These are phyloP conservation scores for Candida anglica DNA, from an alignment of 805 yeast species.

Conservation along the genomic window DNA sequence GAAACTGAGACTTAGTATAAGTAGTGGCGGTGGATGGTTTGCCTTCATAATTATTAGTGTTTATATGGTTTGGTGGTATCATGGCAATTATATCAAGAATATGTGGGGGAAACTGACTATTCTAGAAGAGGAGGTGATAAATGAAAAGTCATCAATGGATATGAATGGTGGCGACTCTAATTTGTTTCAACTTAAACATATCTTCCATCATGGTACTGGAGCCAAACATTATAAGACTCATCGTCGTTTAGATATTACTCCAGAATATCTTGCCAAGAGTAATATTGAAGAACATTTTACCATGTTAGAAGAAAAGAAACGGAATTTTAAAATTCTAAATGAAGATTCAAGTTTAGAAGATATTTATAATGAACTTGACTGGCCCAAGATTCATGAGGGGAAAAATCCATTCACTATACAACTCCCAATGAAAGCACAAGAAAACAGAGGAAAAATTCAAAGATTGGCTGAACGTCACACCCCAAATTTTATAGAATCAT, in stretches of 20 bases:
- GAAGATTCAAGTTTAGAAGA: constrained; percentile 12
- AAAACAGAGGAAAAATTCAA: constrained; percentile 13
- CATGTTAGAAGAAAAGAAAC: not conserved
- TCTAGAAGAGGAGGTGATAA: too few species aligned
- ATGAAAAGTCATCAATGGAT: too few species aligned
- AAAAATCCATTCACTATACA: constrained; percentile 37
- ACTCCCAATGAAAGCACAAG: constrained; percentile 23
- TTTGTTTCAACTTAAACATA: constrained; percentile 43
- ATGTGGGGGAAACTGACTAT: too few species aligned
- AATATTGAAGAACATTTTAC: constrained; percentile 1
- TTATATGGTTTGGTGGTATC: too few species aligned
- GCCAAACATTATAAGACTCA: constrained; percentile 34
- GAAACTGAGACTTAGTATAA: too few species aligned
- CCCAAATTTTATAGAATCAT: constrained; percentile 66
- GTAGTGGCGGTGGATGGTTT: too few species aligned
- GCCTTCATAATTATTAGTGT: too few species aligned
- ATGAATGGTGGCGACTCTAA: too few species aligned
- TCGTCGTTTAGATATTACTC: constrained; percentile 49
- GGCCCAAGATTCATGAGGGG: constrained; percentile 29
- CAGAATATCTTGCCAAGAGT: constrained; percentile 24
- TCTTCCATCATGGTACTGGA: constrained; percentile 59
- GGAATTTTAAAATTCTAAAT: not conserved
- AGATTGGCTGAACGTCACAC: constrained; percentile 35
- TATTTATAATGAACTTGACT: constrained; percentile 23
- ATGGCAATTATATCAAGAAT: too few species aligned